These are phyloP conservation scores for Thalassiosira oceanica DNA, from an alignment of 352 stramenopile species.

Conservation along the genomic window DNA sequence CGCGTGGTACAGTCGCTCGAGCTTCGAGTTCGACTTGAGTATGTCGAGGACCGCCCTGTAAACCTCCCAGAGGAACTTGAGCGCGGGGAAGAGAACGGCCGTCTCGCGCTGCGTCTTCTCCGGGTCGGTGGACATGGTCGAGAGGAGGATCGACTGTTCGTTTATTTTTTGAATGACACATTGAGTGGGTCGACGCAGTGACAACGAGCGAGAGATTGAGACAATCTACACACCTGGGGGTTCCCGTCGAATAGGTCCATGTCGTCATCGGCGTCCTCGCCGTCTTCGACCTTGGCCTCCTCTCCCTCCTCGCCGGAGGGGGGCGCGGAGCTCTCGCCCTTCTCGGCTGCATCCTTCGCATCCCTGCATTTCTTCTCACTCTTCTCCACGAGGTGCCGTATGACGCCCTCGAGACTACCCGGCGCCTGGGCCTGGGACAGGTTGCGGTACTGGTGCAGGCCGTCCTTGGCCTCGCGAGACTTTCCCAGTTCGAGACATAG, in stretches of 20 bases:
- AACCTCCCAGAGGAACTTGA: conserved; percentile 96
- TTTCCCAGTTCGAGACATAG: conserved; percentile 94
- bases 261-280: conserved; percentile 86
- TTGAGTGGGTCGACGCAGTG: too few relatives aligned
- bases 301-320: background rate
- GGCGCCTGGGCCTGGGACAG: conserved; percentile 92
- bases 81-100: conserved; percentile 86
- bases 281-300: conserved; percentile 80
- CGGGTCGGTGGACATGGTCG: conserved; percentile 93
- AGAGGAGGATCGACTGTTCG: conserved; percentile 90
- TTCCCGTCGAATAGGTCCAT: conserved; percentile 90
- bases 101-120: conserved; percentile 93
- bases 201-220: too few relatives aligned
- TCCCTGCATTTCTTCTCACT: conserved; percentile 82
- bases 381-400: conserved; percentile 87
- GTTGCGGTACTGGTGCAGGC: conserved; percentile 97
- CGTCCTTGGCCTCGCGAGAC: conserved; percentile 93
- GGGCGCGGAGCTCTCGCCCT: conserved; percentile 43
- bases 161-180: too few relatives aligned
- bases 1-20: conserved; percentile 86
- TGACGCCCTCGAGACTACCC: conserved; percentile 92
- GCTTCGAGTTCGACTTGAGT: conserved; percentile 94
- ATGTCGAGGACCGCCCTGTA: conserved; percentile 97
- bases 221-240: too few relatives aligned
- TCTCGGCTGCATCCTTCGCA: conserved; percentile 86